These are phyloP conservation scores for Citrus cavaleriei DNA, from an alignment of 345 rosid species.

Conservation along the genomic window DNA sequence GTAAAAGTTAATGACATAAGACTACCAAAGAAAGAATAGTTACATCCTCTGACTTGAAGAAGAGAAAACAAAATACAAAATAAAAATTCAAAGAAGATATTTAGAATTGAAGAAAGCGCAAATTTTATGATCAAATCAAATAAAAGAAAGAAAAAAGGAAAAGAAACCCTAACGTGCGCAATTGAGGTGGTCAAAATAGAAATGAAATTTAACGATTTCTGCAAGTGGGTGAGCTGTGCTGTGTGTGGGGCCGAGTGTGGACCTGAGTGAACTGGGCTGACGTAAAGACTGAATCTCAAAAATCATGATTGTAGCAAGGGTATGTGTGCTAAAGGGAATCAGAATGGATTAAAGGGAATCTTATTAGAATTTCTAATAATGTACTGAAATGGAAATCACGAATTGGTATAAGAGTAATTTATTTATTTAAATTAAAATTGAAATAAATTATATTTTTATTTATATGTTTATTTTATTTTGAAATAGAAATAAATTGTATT, in stretches of 20 bases:
- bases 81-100: not conserved
- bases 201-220: not conserved
- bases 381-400: too few species aligned
- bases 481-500: too few species aligned
- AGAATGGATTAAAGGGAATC: too few species aligned
- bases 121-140: not conserved
- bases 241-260: not conserved
- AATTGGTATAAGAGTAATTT: too few species aligned
- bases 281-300: not conserved
- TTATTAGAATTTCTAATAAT: too few species aligned
- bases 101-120: not conserved
- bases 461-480: too few species aligned
- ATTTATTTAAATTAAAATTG: too few species aligned
- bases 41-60: not conserved
- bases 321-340: too few species aligned
- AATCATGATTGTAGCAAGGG: too few species aligned
- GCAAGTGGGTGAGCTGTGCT: not conserved
- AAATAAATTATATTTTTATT: too few species aligned
- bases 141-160: not conserved
- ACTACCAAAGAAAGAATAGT: not conserved
- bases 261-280: not conserved
- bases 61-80: not conserved
- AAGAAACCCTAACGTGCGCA: slow-evolving; percentile 15
- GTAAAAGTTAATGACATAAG: not conserved
- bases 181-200: slow-evolving; percentile 6